These are phyloP conservation scores for Allium fistulosum DNA, from an alignment of 106 monocot genomes.

Conservation along the genomic window DNA sequence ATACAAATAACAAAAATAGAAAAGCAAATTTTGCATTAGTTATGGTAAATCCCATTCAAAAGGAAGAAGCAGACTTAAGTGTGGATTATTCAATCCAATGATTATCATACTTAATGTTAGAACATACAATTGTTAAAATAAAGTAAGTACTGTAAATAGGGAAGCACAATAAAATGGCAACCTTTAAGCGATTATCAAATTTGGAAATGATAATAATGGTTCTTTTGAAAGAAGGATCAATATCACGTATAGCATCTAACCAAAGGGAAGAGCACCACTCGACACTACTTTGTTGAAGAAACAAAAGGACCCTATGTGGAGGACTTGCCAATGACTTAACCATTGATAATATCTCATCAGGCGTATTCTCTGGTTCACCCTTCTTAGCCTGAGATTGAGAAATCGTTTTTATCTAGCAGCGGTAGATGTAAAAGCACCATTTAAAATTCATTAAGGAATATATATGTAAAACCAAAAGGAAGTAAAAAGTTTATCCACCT, in stretches of 20 bases:
- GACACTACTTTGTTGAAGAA: slow-evolving; percentile 98
- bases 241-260: slow-evolving; percentile 87
- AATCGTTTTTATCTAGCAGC: too few species aligned
- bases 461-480: not conserved
- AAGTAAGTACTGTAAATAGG: too few species aligned
- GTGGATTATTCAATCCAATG: too few species aligned
- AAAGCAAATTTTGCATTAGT: not conserved
- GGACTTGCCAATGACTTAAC: slow-evolving; percentile 90
- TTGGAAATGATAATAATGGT: slow-evolving; percentile 85
- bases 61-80: too few species aligned
- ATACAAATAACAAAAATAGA: not conserved
- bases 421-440: not conserved
- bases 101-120: too few species aligned
- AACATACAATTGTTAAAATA: too few species aligned
- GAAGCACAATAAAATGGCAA: slow-evolving; percentile 8
- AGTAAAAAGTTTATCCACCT: slow-evolving; percentile 33
- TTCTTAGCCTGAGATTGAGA: slow-evolving; percentile 71
- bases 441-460: not conserved
- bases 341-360: slow-evolving; percentile 83
- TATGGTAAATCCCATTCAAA: too few species aligned
- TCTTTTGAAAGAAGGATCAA: slow-evolving; percentile 89
- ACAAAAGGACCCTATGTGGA: slow-evolving; percentile 83
- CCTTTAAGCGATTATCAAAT: slow-evolving; percentile 96
- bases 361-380: slow-evolving; percentile 86
- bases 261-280: slow-evolving; percentile 98